phyloP scores from a whole-genome alignment of 2,329 filamentous ascomycete genomes.

The Leptographium wingfieldii region DNA sequence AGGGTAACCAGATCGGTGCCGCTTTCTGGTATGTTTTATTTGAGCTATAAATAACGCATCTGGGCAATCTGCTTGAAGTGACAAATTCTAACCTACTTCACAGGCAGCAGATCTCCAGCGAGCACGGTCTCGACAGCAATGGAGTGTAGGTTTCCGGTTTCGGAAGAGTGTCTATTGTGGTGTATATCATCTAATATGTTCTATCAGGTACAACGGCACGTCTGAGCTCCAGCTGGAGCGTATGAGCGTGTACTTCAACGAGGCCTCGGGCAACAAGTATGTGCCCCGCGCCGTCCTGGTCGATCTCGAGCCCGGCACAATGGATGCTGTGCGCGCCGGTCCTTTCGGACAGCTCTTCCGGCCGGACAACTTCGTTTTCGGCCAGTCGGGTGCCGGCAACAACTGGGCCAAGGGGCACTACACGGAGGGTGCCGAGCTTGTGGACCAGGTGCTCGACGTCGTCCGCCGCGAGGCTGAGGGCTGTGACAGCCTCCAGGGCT shows the following conservation, averaged over 20 bases:
- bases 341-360: conserved; percentile 99
- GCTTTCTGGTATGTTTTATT: conserved; percentile 70
- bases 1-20: conserved; percentile 99
- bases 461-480: conserved; percentile 97
- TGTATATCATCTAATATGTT: neutral
- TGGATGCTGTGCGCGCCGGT: conserved; percentile 97
- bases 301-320: conserved; percentile 98
- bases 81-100: neutral
- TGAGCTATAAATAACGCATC: neutral
- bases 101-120: conserved; percentile 72
- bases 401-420: conserved; percentile 99
- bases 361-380: conserved; percentile 99
- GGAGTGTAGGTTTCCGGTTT: conserved; percentile 60
- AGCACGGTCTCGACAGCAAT: conserved; percentile 95
- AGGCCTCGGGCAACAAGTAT: conserved; percentile 94
- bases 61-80: neutral
- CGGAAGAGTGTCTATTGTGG: too few relatives aligned
- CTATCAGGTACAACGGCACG: conserved; percentile 77
- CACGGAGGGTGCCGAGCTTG: conserved; percentile 97
- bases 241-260: conserved; percentile 59
- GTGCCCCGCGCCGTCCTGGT: conserved; percentile 98
- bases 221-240: conserved; percentile 99
- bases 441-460: conserved; percentile 95
- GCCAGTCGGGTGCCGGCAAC: conserved; percentile 99
- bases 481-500: conserved; percentile 98